phyloP scores from a whole-genome alignment of 2,329 filamentous ascomycete genomes.

The Colletotrichum somersetense region DNA sequence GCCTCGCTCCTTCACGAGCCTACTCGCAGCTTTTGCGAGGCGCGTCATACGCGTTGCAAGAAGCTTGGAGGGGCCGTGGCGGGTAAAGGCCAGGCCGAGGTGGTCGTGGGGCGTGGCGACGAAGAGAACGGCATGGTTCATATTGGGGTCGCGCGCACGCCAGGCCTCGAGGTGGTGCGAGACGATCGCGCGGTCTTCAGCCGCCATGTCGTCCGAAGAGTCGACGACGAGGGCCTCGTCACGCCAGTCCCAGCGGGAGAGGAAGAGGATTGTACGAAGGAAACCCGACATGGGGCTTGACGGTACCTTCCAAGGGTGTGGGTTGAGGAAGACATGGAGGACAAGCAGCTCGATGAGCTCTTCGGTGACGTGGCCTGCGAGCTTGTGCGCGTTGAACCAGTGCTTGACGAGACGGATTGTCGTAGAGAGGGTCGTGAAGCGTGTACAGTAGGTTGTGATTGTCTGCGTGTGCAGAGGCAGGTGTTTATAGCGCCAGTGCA shows the following conservation, averaged over 20 bases:
- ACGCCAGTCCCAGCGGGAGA: slow-evolving; percentile 94
- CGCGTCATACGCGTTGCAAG: slow-evolving; percentile 86
- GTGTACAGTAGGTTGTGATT: slow-evolving; percentile 82
- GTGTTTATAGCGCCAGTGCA: slow-evolving; percentile 79
- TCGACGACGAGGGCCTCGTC: slow-evolving; percentile 86
- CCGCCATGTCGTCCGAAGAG: slow-evolving; percentile 73
- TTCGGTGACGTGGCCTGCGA: slow-evolving; percentile 79
- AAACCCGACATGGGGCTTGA: slow-evolving; percentile 85
- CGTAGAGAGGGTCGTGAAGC: slow-evolving; percentile 82
- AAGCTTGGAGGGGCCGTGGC: slow-evolving; percentile 79
- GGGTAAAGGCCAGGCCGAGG: slow-evolving; percentile 85
- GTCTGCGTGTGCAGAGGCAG: slow-evolving; percentile 85
- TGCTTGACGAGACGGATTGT: slow-evolving; percentile 88
- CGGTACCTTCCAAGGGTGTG: slow-evolving; percentile 84
- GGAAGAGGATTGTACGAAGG: slow-evolving; percentile 80
- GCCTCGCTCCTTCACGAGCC: slow-evolving; percentile 67
- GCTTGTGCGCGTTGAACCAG: slow-evolving; percentile 89
- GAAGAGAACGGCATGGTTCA: slow-evolving; percentile 87
- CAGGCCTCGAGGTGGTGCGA: slow-evolving; percentile 82
- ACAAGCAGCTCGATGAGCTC: slow-evolving; percentile 89
- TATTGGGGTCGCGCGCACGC: slow-evolving; percentile 87
- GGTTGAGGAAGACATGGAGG: slow-evolving; percentile 81
- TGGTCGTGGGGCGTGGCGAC: slow-evolving; percentile 83
- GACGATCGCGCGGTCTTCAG: slow-evolving; percentile 71
- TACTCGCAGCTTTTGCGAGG: slow-evolving; percentile 81